Evolutionary conservation across 495 filamentous ascomycete genomes (phyloP).

Genomic region (Thozetella sp.): DNA sequence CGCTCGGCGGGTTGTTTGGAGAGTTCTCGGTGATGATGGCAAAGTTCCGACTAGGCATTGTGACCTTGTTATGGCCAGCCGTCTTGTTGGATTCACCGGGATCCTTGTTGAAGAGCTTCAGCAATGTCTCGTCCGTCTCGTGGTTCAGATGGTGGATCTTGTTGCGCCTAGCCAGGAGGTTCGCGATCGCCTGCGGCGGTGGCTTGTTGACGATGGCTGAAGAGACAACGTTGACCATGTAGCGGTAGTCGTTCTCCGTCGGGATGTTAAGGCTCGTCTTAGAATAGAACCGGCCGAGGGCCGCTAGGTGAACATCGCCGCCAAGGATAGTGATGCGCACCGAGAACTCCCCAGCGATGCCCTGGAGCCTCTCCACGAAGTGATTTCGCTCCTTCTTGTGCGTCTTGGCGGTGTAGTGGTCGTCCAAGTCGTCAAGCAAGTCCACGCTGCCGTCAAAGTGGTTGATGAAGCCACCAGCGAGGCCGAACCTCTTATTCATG

Average conservation of each 20-base stretch:
- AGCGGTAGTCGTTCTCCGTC: conserved; percentile 87
- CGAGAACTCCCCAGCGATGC: conserved; percentile 67
- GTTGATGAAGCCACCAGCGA: conserved; percentile 85
- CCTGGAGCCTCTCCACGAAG: conserved; percentile 75
- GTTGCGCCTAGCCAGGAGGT: conserved; percentile 81
- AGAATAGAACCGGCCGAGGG: conserved; percentile 92
- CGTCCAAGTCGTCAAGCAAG: conserved; percentile 89
- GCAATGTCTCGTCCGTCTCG: conserved; percentile 85
- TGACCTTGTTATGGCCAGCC: conserved; percentile 71
- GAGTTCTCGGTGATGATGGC: conserved; percentile 77
- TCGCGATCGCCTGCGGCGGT: conserved; percentile 83
- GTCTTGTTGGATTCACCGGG: conserved; percentile 73
- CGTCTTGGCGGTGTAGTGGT: conserved; percentile 90
- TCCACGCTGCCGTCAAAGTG: conserved; percentile 90
- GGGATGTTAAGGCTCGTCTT: conserved; percentile 76
- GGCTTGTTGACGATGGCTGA: conserved; percentile 95
- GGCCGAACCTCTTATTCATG: conserved; percentile 86
- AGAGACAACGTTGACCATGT: conserved; percentile 88
- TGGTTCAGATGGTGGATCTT: conserved; percentile 90
- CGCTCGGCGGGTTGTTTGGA: conserved; percentile 31
- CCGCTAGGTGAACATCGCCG: conserved; percentile 93
- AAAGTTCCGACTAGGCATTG: conserved; percentile 91
- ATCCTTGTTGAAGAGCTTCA: conserved; percentile 83
- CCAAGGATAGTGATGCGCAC: conserved; percentile 84
- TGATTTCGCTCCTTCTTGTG: conserved; percentile 86